Evolutionary conservation across 2,329 filamentous ascomycete species (phyloP), one percentile per base, ranked within the genome.

Genomic region (Ascosphaera acerosa): DNA sequence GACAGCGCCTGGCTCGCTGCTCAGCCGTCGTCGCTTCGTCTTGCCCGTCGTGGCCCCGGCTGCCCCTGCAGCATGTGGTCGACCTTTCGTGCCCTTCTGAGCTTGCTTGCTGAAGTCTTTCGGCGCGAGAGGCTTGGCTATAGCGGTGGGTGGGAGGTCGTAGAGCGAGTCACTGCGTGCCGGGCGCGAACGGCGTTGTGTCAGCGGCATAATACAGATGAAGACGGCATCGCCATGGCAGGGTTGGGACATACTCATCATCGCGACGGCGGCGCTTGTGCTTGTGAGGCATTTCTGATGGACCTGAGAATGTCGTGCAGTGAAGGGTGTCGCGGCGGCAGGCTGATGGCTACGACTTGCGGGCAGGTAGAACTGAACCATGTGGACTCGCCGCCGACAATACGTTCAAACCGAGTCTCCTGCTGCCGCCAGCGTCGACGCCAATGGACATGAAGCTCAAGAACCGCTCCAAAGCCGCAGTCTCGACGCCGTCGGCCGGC

Each of bases 251-350:
- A 40, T 48, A 71, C 70, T 57, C 56, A 34, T 45, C 43, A 38
- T 55, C 48, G 22, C 66, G 65, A 40, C 51, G 45, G 20, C 52
- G 50, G 38, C 76, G 64, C 38, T 74, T 84, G 50, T 89, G 78
- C 54, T 89, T 89, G 56, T 84, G 77, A 49, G 78, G 78, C 78
- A 89, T 89, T 18, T 33, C n/a, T n/a, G n/a, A n/a, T n/a, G n/a
- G n/a, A n/a, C n/a, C n/a, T n/a, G n/a, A n/a, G n/a, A n/a, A n/a
- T n/a, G n/a, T n/a, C n/a, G n/a, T n/a, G n/a, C n/a, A n/a, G n/a
- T n/a, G n/a, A n/a, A n/a, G n/a, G n/a, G n/a, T n/a, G n/a, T n/a
- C n/a, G n/a, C n/a, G n/a, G n/a, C n/a, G n/a, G n/a, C n/a, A n/a
- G n/a, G n/a, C n/a, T n/a, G n/a, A n/a, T n/a, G n/a, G n/a, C n/a